Conservation (phyloP, 2,329 filamentous ascomycete genomes). For the Paecilomyces fulvus region DNA sequence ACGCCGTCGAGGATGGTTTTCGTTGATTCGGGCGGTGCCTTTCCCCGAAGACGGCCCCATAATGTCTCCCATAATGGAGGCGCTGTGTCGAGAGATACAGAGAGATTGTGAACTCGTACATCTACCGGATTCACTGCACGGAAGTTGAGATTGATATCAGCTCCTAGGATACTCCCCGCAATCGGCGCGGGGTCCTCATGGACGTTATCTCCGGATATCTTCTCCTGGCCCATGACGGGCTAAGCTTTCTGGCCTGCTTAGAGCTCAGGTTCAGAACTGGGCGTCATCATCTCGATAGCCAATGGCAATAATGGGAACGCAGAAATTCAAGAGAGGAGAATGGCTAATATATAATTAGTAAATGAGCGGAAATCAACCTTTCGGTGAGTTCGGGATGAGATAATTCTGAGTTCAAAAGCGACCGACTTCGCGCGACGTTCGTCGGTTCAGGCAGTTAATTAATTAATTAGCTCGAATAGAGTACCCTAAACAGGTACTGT, state of each 20-base stretch:
- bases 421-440: no score
- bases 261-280: conserved; percentile 5
- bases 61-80: conserved; percentile 26
- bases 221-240: background rate
- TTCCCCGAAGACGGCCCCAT: conserved; percentile 20
- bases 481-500: background rate
- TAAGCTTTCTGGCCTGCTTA: background rate
- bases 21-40: conserved; percentile 13
- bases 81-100: conserved; percentile 24
- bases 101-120: conserved; percentile 26
- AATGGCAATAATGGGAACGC: background rate
- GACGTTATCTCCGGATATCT: background rate
- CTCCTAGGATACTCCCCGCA: conserved; percentile 4
- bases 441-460: background rate
- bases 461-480: background rate
- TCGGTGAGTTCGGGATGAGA: background rate
- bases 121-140: conserved; percentile 33
- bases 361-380: background rate
- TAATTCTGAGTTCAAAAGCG: background rate
- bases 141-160: conserved; percentile 26
- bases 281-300: background rate
- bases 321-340: background rate
- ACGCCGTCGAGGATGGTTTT: conserved; percentile 54
- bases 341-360: background rate
- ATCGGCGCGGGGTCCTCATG: background rate